Base-by-base conservation (phyloP, 2,329 filamentous ascomycete species). In the Helotiales sp. region DNA sequence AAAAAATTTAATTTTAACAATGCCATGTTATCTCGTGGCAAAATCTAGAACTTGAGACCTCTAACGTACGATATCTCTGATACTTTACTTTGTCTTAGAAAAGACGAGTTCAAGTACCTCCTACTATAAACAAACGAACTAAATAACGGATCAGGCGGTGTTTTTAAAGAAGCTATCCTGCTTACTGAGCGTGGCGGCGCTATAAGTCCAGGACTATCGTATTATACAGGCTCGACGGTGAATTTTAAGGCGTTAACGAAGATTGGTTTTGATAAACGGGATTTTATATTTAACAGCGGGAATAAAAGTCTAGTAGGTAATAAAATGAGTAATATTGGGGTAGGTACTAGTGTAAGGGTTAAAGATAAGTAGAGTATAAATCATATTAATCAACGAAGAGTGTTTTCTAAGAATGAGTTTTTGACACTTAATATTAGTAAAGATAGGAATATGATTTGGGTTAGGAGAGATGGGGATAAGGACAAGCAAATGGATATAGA, bases 41-140 rank as follows among this genome's bases (percentile, higher is more conserved):
- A 67, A 7, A 55, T 61, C n/a, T 22, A 67, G 7, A 24, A 58
- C 6, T 17, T 40, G 30, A 26, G 61, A 66, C 61, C 34, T 28
- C 32, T 22, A 13, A 64, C 58, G 8, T 64, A 52, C n/a, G 54
- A 54, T 6, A 50, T 74, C 22, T 79, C 78, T 10, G 78, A 82
- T 58, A 80, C 76, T 1, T 76, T 89, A 0, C 80, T 89, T 0
- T 82, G 80, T 5, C 80, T 91, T 1, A 77, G 79, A 0, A 82
- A 86, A 3, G 79, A 85, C 1, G 89, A 92, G 77, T 83, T 86
- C 70, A 85, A 85, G 65, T 91, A 84, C 69, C 80, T 91, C 3
- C 89, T 89, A 0, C 79, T 91, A 3, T 91, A 88, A 88, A 88
- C 87, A 0, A 88, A 85, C 3, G 89, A 84, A 1, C 77, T 82